phyloP scores from a whole-genome alignment of 345 rosid genomes.

The Bruguiera gymnorhiza region DNA sequence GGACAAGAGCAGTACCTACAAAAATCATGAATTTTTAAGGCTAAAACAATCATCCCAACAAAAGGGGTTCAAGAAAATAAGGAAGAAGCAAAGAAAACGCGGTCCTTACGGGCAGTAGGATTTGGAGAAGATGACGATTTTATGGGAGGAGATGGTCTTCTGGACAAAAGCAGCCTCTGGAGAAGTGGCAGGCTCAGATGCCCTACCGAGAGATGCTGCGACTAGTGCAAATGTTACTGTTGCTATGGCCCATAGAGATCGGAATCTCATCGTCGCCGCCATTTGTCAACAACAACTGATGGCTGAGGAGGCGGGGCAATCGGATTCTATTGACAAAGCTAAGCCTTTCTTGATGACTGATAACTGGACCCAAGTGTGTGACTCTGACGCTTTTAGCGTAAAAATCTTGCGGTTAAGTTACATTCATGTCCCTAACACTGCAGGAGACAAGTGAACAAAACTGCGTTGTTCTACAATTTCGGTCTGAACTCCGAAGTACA shows the following conservation, averaged over 20 bases:
- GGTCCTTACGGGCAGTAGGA: slow-evolving; percentile 84
- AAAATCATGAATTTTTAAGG: no score
- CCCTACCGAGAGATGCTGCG: slow-evolving; percentile 16
- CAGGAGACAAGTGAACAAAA: no score
- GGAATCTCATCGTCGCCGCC: slow-evolving; percentile 9
- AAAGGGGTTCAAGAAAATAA: background rate
- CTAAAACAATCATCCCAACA: background rate
- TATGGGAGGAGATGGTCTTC: slow-evolving; percentile 74
- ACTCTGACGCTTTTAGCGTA: no score
- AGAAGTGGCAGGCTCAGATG: slow-evolving; percentile 49
- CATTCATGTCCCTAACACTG: no score
- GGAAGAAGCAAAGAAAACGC: slow-evolving; percentile 13
- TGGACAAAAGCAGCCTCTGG: slow-evolving; percentile 49
- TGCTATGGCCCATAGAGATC: slow-evolving; percentile 9
- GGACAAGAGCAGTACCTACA: background rate
- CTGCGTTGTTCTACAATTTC: no score
- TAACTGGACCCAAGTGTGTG: no score
- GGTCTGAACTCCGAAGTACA: no score
- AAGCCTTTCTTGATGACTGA: no score
- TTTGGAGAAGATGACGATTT: slow-evolving; percentile 96
- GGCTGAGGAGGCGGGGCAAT: no score
- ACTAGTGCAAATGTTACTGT: slow-evolving; percentile 1
- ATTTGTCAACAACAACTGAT: background rate
- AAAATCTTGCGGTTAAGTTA: no score
- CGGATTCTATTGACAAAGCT: no score